A percentile compares a stretch with the other conserved stretches of the same genome.
Evolutionary conservation across 129 eudicot genomes (phyloP).

Genomic region (Lactuca saligna): DNA sequence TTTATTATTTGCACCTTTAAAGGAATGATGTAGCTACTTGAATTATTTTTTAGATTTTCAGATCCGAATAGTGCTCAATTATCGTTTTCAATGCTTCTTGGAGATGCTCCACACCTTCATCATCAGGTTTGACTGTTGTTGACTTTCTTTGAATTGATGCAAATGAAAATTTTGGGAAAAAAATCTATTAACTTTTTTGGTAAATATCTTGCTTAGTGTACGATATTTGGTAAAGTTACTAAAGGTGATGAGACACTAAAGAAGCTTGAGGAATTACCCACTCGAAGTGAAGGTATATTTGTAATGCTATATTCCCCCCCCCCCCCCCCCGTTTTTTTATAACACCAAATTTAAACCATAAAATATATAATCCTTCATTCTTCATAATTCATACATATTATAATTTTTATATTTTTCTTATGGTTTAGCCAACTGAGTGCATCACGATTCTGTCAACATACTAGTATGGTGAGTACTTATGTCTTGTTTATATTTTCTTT

Average conservation of each 20-base stretch:
- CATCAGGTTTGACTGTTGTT: constrained; percentile 55
- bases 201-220: constrained; percentile 59
- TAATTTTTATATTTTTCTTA: background rate
- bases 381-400: no score
- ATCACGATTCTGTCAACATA: constrained; percentile 83
- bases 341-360: background rate
- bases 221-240: constrained; percentile 93
- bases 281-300: constrained; percentile 95
- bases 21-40: constrained; percentile 12
- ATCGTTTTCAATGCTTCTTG: constrained; percentile 96
- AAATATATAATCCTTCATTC: no score
- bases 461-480: constrained; percentile 74
- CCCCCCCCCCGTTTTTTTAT: no score
- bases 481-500: background rate
- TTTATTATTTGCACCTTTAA: constrained; percentile 5
- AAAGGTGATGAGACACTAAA: constrained; percentile 92
- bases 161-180: constrained; percentile 1
- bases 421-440: constrained; percentile 80
- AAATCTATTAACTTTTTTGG: constrained; percentile 1
- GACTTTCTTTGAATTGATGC: constrained; percentile 7
- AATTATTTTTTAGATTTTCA: constrained; percentile 54
- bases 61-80: constrained; percentile 96
- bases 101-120: constrained; percentile 99
- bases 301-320: constrained; percentile 70
- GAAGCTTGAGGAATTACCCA: constrained; percentile 96